Evolutionary conservation across 805 yeast genomes (phyloP).

Genomic region (Lipomyces spencermartinsiae): DNA sequence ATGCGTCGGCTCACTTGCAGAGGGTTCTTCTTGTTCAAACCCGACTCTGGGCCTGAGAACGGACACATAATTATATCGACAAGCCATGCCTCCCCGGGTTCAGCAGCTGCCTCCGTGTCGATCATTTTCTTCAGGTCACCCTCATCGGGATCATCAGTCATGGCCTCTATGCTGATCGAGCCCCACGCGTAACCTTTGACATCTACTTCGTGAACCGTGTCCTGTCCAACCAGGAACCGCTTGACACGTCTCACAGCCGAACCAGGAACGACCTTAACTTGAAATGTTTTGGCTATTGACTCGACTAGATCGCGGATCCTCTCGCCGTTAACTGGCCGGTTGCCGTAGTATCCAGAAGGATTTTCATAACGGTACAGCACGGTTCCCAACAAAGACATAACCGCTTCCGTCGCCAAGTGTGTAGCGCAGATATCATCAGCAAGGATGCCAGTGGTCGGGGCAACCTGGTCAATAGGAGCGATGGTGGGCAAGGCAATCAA

Average conservation of each 20-base stretch:
- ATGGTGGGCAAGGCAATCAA: slow-evolving; percentile 66
- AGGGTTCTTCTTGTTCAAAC: slow-evolving; percentile 49
- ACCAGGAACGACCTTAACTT: slow-evolving; percentile 89
- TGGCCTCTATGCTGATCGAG: slow-evolving; percentile 34
- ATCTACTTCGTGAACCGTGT: slow-evolving; percentile 89
- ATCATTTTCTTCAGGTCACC: slow-evolving; percentile 44
- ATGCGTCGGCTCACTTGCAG: slow-evolving; percentile 42
- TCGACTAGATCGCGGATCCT: slow-evolving; percentile 79
- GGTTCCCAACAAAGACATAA: slow-evolving; percentile 64
- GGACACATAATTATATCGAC: slow-evolving; percentile 85
- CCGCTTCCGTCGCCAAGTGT: slow-evolving; percentile 86
- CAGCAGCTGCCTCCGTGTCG: slow-evolving; percentile 62
- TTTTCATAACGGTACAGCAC: slow-evolving; percentile 19
- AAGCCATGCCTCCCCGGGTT: slow-evolving; percentile 84
- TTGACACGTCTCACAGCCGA: slow-evolving; percentile 89
- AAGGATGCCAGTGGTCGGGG: slow-evolving; percentile 78
- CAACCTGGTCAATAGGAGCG: slow-evolving; percentile 55
- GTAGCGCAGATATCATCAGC: slow-evolving; percentile 93
- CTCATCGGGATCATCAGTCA: slow-evolving; percentile 37
- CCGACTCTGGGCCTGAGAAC: slow-evolving; percentile 53
- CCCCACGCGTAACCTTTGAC: slow-evolving; percentile 78
- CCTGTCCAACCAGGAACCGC: slow-evolving; percentile 93
- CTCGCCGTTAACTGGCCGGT: slow-evolving; percentile 63
- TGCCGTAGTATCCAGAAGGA: slow-evolving; percentile 24
- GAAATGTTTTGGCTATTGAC: slow-evolving; percentile 80